Conservation (phyloP, 1,284 basidiomycete species). For the Heterobasidion annosum region DNA sequence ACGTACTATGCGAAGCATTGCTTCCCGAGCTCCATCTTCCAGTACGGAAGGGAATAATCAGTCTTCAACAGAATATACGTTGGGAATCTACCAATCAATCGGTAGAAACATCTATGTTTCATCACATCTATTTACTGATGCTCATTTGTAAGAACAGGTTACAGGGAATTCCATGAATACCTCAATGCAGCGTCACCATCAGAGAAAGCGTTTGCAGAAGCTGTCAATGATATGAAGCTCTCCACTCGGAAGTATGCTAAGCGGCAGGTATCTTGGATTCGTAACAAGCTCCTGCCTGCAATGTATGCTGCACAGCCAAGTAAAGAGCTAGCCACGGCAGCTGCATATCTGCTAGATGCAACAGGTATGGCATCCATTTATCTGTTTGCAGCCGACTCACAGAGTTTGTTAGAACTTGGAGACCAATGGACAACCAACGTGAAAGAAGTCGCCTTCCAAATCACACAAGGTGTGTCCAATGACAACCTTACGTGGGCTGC, state of each 20-base stretch:
- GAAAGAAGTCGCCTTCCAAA: conserved; percentile 34
- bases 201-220: conserved; percentile 41
- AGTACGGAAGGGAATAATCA: neutral
- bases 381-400: conserved; percentile 11
- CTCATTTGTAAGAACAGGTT: conserved; percentile 9
- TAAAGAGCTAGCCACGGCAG: conserved; percentile 14
- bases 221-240: conserved; percentile 76
- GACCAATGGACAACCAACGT: conserved; percentile 53
- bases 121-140: neutral
- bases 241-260: conserved; percentile 91
- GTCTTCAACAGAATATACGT: conserved; percentile 44
- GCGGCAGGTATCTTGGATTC: conserved; percentile 88
- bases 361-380: conserved; percentile 40
- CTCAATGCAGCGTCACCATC: conserved; percentile 10
- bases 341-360: conserved; percentile 66
- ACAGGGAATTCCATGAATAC: conserved; percentile 2
- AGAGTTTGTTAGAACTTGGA: conserved; percentile 34
- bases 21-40: conserved; percentile 3
- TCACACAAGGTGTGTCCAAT: conserved; percentile 27
- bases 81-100: conserved; percentile 93
- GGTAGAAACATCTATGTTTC: conserved; percentile 33
- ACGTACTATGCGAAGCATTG: neutral
- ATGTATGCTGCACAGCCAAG: conserved; percentile 45
- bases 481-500: too few relatives aligned
- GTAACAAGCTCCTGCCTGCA: conserved; percentile 82